Conservation (phyloP, 805 yeast genomes). For the Ogataea dorogensis region DNA sequence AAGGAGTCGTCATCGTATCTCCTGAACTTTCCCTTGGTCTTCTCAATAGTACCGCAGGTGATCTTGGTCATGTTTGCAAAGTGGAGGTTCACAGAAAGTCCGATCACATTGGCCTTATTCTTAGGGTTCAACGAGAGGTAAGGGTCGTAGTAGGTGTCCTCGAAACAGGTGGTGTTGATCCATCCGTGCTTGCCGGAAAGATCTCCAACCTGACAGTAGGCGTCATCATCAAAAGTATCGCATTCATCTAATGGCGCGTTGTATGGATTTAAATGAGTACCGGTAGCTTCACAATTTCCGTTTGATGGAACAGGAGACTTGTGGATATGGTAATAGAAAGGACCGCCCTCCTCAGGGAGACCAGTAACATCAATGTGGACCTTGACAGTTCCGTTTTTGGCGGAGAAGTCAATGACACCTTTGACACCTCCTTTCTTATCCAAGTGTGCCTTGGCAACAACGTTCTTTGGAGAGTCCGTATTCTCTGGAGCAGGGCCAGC, state of each 20-base stretch:
- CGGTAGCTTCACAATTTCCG: conserved; percentile 54
- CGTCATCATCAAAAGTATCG: conserved; percentile 48
- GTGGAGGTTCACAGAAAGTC: conserved; percentile 56
- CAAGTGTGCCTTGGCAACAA: conserved; percentile 58
- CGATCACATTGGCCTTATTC: conserved; percentile 58
- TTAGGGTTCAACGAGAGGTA: conserved; percentile 59
- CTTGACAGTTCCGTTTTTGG: conserved; percentile 57
- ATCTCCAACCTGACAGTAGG: conserved; percentile 69
- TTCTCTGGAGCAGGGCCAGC: conserved; percentile 52
- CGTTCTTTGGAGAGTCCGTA: conserved; percentile 47
- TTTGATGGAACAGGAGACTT: conserved; percentile 50
- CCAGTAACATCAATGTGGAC: conserved; percentile 73
- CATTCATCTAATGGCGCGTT: conserved; percentile 50
- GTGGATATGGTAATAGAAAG: conserved; percentile 69
- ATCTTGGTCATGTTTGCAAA: conserved; percentile 52
- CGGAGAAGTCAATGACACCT: conserved; percentile 59
- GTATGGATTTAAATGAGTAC: conserved; percentile 64
- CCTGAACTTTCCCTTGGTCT: conserved; percentile 29
- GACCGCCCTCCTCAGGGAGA: conserved; percentile 64
- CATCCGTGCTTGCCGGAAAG: conserved; percentile 76
- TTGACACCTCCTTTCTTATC: conserved; percentile 38
- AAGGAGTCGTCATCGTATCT: conserved; percentile 24
- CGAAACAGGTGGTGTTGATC: conserved; percentile 68
- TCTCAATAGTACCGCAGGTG: conserved; percentile 61
- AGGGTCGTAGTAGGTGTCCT: conserved; percentile 60